phyloP scores from a whole-genome alignment of 129 eudicot species.

The Artemisia annua region DNA sequence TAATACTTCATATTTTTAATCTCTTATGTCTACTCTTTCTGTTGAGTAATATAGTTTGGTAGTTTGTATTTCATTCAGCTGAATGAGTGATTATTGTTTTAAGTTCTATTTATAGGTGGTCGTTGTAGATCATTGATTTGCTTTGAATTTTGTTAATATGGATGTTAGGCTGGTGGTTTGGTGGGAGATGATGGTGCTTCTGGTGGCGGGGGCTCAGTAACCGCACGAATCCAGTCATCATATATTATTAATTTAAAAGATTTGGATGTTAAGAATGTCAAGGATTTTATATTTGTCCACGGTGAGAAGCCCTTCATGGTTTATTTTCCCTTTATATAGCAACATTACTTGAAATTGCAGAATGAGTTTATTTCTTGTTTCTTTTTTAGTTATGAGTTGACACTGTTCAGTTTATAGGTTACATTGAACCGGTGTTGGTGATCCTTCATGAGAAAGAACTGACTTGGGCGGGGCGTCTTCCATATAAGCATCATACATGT shows the following conservation, averaged over 20 bases:
- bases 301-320: conserved; percentile 51
- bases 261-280: conserved; percentile 86
- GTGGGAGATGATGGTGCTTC: conserved; percentile 71
- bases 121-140: not conserved
- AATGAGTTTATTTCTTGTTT: conserved; percentile 17
- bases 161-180: conserved; percentile 85
- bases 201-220: conserved; percentile 60
- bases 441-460: conserved; percentile 93
- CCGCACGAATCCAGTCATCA: conserved; percentile 85
- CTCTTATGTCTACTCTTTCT: conserved; percentile 10
- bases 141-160: conserved; percentile 24
- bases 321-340: no score
- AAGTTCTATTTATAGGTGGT: not conserved
- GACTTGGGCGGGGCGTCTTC: conserved; percentile 97
- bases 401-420: conserved; percentile 49
- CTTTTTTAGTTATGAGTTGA: conserved; percentile 22
- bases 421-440: conserved; percentile 94
- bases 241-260: conserved; percentile 71
- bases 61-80: not conserved
- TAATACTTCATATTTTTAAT: conserved; percentile 16
- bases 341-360: not conserved
- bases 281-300: conserved; percentile 80
- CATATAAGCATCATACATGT: conserved; percentile 95
- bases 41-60: not conserved
- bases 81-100: not conserved